phyloP scores from a whole-genome alignment of 805 yeast genomes.

The Brettanomyces bruxellensis region DNA sequence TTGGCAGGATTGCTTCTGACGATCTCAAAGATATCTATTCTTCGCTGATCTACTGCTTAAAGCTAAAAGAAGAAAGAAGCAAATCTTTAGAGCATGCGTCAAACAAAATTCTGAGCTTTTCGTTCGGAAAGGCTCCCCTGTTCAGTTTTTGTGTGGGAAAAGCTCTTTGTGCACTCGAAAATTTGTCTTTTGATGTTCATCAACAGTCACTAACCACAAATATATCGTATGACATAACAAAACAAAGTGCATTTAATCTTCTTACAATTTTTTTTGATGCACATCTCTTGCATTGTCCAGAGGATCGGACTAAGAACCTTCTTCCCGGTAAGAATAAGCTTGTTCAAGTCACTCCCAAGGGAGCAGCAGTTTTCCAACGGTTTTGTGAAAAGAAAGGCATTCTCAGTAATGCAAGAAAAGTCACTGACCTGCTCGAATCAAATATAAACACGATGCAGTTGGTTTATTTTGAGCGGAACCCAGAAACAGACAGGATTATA shows the following conservation, averaged over 20 bases:
- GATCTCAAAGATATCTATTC: slow-evolving; percentile 58
- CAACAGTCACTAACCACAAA: slow-evolving; percentile 41
- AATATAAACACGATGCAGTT: slow-evolving; percentile 64
- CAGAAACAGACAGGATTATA: slow-evolving; percentile 45
- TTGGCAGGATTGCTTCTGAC: slow-evolving; percentile 41
- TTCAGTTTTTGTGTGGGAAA: slow-evolving; percentile 43
- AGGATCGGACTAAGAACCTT: slow-evolving; percentile 52
- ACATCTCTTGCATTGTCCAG: slow-evolving; percentile 63
- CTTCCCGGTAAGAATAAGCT: slow-evolving; percentile 31
- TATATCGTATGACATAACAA: slow-evolving; percentile 44
- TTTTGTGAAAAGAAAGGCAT: slow-evolving; percentile 37
- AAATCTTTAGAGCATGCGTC: slow-evolving; percentile 14
- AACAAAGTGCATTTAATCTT: slow-evolving; percentile 37
- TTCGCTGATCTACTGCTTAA: slow-evolving; percentile 33
- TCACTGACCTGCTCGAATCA: slow-evolving; percentile 32
- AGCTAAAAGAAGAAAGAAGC: slow-evolving; percentile 17
- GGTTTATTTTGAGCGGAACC: slow-evolving; percentile 57
- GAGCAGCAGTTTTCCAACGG: slow-evolving; percentile 57
- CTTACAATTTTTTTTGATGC: slow-evolving; percentile 48
- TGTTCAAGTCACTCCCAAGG: slow-evolving; percentile 88
- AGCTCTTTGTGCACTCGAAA: slow-evolving; percentile 45
- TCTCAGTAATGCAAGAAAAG: slow-evolving; percentile 23
- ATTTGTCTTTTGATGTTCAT: slow-evolving; percentile 30
- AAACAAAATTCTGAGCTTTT: slow-evolving; percentile 5
- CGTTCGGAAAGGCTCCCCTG: slow-evolving; percentile 25